Percentiles rank a stretch among this genome's conserved stretches.
Evolutionary conservation across 2,329 filamentous ascomycete genomes (phyloP).

Genomic region (Colletotrichum sp.): DNA sequence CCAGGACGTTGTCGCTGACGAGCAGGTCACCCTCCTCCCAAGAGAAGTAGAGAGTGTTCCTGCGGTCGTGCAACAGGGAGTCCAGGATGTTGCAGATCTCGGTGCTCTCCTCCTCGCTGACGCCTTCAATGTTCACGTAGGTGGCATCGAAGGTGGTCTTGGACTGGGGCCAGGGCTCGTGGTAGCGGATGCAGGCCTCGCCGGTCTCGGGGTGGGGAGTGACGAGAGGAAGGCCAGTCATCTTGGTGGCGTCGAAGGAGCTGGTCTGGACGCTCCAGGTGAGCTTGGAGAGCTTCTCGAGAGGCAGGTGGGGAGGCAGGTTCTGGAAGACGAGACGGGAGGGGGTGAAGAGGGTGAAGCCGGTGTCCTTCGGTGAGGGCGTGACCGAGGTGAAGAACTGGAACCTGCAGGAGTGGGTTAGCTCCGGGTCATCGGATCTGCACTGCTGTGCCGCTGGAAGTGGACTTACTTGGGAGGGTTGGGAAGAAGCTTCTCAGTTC

Average conservation of each 20-base stretch:
- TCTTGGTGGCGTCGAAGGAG: slow-evolving; percentile 48
- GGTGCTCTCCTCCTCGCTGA: slow-evolving; percentile 30
- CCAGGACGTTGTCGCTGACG: slow-evolving; percentile 55
- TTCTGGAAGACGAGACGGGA: slow-evolving; percentile 55
- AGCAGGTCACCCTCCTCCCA: slow-evolving; percentile 63
- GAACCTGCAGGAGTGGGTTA: slow-evolving; percentile 38
- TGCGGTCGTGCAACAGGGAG: slow-evolving; percentile 50
- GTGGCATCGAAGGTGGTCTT: slow-evolving; percentile 57
- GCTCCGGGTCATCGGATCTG: not conserved
- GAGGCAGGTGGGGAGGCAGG: slow-evolving; percentile 40
- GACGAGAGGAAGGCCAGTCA: slow-evolving; percentile 50
- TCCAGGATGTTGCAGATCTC: slow-evolving; percentile 45
- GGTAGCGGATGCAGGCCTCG: slow-evolving; percentile 56
- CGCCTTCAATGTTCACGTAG: slow-evolving; percentile 45
- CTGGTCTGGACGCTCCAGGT: slow-evolving; percentile 55
- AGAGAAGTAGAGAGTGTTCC: slow-evolving; percentile 53
- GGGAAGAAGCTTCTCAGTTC: slow-evolving; percentile 44
- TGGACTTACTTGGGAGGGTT: slow-evolving; percentile 45
- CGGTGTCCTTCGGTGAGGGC: slow-evolving; percentile 52
- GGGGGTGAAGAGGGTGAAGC: slow-evolving; percentile 59
- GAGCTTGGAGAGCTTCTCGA: slow-evolving; percentile 40
- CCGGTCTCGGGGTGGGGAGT: slow-evolving; percentile 49
- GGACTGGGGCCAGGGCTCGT: slow-evolving; percentile 58
- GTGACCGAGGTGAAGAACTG: slow-evolving; percentile 57
- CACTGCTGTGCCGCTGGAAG: not conserved